Evolutionary conservation across 2,329 filamentous ascomycete species (phyloP), one percentile per base, ranked within the genome.

Genomic region (Colletotrichum sp.): DNA sequence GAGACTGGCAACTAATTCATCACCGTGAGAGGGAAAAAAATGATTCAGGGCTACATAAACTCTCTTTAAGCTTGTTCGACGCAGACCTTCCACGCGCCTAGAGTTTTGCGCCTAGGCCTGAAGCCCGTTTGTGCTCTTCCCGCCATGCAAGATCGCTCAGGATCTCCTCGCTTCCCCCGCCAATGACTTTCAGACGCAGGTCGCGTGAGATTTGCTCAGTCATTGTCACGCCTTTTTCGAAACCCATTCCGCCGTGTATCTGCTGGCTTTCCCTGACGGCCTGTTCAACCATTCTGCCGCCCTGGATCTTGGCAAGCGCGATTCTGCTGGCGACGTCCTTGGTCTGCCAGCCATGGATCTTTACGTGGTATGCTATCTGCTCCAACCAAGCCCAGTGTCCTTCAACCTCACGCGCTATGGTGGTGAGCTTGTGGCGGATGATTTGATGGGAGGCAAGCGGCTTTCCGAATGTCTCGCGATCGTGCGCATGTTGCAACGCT

Each of bases 321-420:
- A 84, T 80, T 12, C 80, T 77, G 10, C 80, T 78, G 0, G 81
- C 83, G 44, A 85, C 72, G 18, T 83, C 84, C 76, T 83, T 81
- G 1, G 77, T 34, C 28, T 68, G 70, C 71, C 4, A 79, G 49
- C 72, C 79, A 73, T 28, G 73, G 15, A 39, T 89, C 85, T 59
- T 90, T 18, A 76, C 85, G 62, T 90, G 89, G 80, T 89, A 90
- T 7, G 89, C 90, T 4, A 93, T 83, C 80, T 93, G 91, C 79
- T 93, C 92, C 74, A 93, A 81, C 84, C 91, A 93, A 0, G 91
- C 90, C 82, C 90, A 91, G 62, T 91, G 89, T 0, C 89, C 89
- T 78, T 93, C 92, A n/a, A 93, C 88, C 78, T 90, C 87, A 13
- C 90, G 85, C 1, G 90, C 91, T 67, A 93, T 87, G 44, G 88